These are phyloP conservation scores for Ustilago sp. DNA, from an alignment of 1,284 basidiomycete species.

Conservation along the genomic window DNA sequence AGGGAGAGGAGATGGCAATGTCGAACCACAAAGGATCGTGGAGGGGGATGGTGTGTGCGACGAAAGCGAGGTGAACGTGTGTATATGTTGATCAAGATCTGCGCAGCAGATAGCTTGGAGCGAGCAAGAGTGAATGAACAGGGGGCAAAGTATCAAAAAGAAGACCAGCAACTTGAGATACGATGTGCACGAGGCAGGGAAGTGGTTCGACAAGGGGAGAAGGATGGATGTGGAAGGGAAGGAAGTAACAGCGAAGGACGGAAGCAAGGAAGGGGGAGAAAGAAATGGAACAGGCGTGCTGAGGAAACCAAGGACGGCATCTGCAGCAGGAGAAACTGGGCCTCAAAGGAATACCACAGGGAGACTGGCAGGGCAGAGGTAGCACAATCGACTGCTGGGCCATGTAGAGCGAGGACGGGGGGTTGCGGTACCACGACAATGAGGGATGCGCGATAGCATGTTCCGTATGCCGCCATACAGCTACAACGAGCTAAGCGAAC, in stretches of 20 bases:
- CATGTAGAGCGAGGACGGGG: neutral
- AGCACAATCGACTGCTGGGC: neutral
- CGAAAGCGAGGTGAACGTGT: conserved; percentile 12
- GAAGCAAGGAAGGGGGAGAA: conserved; percentile 13
- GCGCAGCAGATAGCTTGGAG: conserved; percentile 21
- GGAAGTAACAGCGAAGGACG: conserved; percentile 12
- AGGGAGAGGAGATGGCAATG: conserved; percentile 10
- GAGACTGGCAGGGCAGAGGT: neutral
- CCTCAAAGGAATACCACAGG: neutral
- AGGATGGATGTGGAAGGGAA: conserved; percentile 16
- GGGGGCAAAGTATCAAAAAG: conserved; percentile 30
- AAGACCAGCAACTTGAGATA: conserved; percentile 50
- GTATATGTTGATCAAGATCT: conserved; percentile 21
- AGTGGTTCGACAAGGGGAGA: conserved; percentile 21
- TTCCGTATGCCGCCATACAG: conserved; percentile 1
- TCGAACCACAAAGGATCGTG: conserved; percentile 15
- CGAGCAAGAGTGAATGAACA: neutral
- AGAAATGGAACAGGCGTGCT: neutral
- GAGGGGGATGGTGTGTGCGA: neutral
- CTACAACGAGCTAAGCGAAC: neutral
- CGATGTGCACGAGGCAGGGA: conserved; percentile 8
- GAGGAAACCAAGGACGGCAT: neutral
- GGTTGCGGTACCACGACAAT: conserved; percentile 4
- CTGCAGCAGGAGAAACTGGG: neutral
- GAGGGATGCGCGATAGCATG: conserved; percentile 3